Base-by-base conservation (phyloP, 192 early-diverging fungal species). In the Cetraspora pellucida region DNA sequence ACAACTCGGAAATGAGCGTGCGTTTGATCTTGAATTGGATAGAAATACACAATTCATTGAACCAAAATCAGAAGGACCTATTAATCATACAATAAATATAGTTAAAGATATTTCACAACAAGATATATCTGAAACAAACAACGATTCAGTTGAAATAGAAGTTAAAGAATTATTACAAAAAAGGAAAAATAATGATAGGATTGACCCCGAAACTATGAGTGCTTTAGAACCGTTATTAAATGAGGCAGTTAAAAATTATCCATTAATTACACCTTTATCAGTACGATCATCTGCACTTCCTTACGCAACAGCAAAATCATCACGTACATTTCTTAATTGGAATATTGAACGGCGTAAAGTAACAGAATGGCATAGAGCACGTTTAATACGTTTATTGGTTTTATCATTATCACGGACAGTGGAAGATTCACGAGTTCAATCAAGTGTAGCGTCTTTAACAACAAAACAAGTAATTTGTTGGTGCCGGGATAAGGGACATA, bases 1-100 rank as follows among this genome's bases (percentile, higher is more conserved):
- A 71, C 84, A 90, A 17, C 80, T 89, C n/a, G 94, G 94, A 16
- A 74, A 86, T 17, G 94, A 97, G 77, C 82, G 86, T 49, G 85
- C 87, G 43, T 87, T 93, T 44, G 96, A 96, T 78, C 77, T 97
- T 55, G 92, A 95, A 77, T 82, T 97, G 13, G 95, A 96, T 80
- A 89, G 94, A 47, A 88, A 92, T 72, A 95, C 93, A 8, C 82
- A 86, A 27, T 94, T 95, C 61, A 75, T 84, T 11, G 73, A 80
- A 31, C 66, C n/a, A 30, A 17, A 21, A 45, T 6, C n/a, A 28
- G 55, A 72, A 60, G 13, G 59, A 3, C 31, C 31, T 37, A 52
- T 19, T 3, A 19, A 52, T 13, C 50, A 55, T 44, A 21, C 16
- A 31, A n/a, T 47, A 27, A 43, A 57, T 70, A 5, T 28, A 23